Evolutionary conservation across 805 yeast species (phyloP).

Genomic region (Wickerhamomyces ciferrii): DNA sequence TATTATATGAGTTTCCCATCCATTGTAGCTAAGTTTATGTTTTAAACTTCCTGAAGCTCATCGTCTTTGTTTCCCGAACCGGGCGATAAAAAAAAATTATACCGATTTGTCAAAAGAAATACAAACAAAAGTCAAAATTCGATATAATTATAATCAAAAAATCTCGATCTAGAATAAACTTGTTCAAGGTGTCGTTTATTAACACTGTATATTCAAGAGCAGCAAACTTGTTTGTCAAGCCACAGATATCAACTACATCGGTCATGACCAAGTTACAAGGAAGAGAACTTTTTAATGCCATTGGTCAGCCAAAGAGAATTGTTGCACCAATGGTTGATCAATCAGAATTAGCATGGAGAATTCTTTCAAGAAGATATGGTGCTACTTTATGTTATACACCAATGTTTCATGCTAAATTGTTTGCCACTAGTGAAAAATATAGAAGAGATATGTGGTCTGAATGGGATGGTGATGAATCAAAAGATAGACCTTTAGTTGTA

Average conservation of each 20-base stretch:
- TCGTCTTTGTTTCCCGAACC: neutral
- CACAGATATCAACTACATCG: neutral
- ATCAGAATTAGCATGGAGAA: slow-evolving; percentile 92
- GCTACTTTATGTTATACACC: slow-evolving; percentile 95
- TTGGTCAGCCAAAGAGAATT: slow-evolving; percentile 75
- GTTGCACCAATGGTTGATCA: slow-evolving; percentile 99
- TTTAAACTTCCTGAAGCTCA: neutral
- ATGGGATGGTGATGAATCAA: slow-evolving; percentile 62
- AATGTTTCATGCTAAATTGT: slow-evolving; percentile 90
- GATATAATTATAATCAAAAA: too few relatives aligned
- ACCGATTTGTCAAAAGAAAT: neutral
- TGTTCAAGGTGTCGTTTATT: neutral
- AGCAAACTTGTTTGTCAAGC: neutral
- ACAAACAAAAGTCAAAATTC: neutral
- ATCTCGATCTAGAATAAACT: too few relatives aligned
- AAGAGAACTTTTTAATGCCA: slow-evolving; percentile 58
- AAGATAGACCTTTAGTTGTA: slow-evolving; percentile 84
- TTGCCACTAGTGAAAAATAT: slow-evolving; percentile 81
- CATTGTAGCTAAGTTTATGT: too few relatives aligned
- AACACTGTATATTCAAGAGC: neutral
- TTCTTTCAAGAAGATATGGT: slow-evolving; percentile 80
- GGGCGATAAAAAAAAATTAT: neutral
- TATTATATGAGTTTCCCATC: too few relatives aligned
- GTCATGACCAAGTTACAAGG: slow-evolving; percentile 38
- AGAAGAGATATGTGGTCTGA: slow-evolving; percentile 68